Conservation (phyloP, 1,284 basidiomycete genomes). For the Grifola frondosa region DNA sequence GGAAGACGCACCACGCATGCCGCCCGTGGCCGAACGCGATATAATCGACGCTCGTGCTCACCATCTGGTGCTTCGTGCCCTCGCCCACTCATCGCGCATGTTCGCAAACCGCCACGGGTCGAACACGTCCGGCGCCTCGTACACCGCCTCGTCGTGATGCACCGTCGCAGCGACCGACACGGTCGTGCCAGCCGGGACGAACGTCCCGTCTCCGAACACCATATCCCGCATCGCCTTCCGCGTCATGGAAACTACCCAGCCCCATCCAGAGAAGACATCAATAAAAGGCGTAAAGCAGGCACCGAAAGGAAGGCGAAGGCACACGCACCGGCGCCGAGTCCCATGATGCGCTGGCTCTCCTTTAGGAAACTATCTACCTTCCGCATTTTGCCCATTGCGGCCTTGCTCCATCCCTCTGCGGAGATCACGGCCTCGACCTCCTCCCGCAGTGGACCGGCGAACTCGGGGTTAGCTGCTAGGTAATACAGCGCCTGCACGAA, state of each 20-base stretch:
- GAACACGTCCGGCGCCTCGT: slow-evolving; percentile 12
- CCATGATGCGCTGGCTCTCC: slow-evolving; percentile 41
- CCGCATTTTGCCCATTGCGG: slow-evolving; percentile 40
- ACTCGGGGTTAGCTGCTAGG: slow-evolving; percentile 40
- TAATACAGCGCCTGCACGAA: slow-evolving; percentile 40
- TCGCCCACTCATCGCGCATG: slow-evolving; percentile 19
- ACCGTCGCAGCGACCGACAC: slow-evolving; percentile 29
- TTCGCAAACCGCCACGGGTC: slow-evolving; percentile 8
- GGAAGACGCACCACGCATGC: slow-evolving; percentile 32
- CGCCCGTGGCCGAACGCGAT: slow-evolving; percentile 30
- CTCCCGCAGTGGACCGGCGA: slow-evolving; percentile 39
- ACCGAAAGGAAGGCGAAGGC: no score
- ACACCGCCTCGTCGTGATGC: slow-evolving; percentile 16
- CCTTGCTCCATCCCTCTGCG: slow-evolving; percentile 45
- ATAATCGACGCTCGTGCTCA: slow-evolving; percentile 23
- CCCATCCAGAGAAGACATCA: no score
- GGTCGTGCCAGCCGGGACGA: slow-evolving; percentile 42
- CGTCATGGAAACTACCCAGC: slow-evolving; percentile 22
- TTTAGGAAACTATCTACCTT: slow-evolving; percentile 52
- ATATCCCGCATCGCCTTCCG: slow-evolving; percentile 35
- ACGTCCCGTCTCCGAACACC: slow-evolving; percentile 41
- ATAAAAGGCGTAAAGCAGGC: no score
- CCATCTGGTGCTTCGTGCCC: slow-evolving; percentile 23
- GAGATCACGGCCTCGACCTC: slow-evolving; percentile 39
- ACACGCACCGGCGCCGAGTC: slow-evolving; percentile 24